A percentile compares a stretch with the other conserved stretches of the same genome.
phyloP scores from a whole-genome alignment of 2,329 filamentous ascomycete species.

The Fusarium avenaceum region DNA sequence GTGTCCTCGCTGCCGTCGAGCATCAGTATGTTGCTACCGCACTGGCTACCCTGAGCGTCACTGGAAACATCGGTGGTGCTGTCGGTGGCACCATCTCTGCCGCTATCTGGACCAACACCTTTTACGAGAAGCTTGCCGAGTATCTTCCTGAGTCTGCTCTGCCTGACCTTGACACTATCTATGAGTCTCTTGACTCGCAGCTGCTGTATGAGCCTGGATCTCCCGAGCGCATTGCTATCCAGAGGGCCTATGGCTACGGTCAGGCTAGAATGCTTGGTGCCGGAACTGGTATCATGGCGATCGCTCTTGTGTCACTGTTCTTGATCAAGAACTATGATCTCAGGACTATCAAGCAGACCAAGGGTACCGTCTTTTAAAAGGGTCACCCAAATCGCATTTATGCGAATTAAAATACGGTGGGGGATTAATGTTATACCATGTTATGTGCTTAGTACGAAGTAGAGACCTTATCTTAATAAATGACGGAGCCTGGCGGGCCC shows the following conservation, averaged over 20 bases:
- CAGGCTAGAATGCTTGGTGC: constrained; percentile 64
- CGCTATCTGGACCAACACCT: constrained; percentile 52
- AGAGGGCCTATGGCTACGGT: constrained; percentile 68
- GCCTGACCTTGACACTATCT: constrained; percentile 62
- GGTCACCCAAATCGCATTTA: background rate
- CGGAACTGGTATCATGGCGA: constrained; percentile 52
- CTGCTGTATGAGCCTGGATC: constrained; percentile 62
- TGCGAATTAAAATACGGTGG: constrained; percentile 11
- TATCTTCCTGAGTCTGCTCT: constrained; percentile 62
- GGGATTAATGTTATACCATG: constrained; percentile 12
- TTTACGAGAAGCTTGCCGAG: constrained; percentile 59
- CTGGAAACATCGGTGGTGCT: constrained; percentile 49
- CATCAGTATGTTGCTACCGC: constrained; percentile 52
- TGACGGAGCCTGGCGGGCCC: background rate
- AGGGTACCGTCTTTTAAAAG: constrained; percentile 64
- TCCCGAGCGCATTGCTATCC: constrained; percentile 65
- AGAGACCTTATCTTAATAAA: constrained; percentile 19
- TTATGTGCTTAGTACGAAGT: background rate
- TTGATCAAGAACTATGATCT: constrained; percentile 66
- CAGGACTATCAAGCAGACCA: constrained; percentile 62
- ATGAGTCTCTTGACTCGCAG: constrained; percentile 66
- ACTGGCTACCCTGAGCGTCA: constrained; percentile 49
- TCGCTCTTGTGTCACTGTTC: constrained; percentile 56
- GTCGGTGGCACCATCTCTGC: constrained; percentile 51
- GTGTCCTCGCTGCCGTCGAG: constrained; percentile 50